A percentile compares a stretch with the other conserved stretches of the same genome.
Conservation (phyloP, 176 grass and related monocot species). For the Aegilops sharonensis region DNA sequence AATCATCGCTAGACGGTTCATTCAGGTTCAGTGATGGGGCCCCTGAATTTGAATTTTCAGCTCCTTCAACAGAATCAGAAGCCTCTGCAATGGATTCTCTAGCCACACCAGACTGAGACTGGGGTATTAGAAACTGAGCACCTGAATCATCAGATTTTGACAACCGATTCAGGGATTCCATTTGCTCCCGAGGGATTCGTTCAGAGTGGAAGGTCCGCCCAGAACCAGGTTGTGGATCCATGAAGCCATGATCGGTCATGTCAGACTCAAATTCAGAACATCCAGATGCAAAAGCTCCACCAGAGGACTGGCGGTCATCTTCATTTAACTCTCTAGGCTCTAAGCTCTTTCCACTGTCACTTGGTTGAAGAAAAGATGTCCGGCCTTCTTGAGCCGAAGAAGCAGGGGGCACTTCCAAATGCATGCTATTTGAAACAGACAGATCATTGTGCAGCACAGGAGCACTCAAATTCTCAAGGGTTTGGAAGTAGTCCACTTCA, state of each 20-base stretch:
- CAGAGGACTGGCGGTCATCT: constrained; percentile 55
- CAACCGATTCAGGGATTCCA: neutral
- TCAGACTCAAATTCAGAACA: constrained; percentile 74
- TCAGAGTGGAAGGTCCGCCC: constrained; percentile 83
- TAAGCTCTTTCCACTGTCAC: constrained; percentile 52
- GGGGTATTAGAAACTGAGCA: constrained; percentile 73
- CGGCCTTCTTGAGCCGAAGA: constrained; percentile 52
- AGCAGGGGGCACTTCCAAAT: constrained; percentile 28
- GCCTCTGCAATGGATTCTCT: constrained; percentile 63
- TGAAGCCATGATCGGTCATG: constrained; percentile 47
- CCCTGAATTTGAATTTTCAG: constrained; percentile 47
- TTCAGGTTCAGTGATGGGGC: constrained; percentile 26
- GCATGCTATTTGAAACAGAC: constrained; percentile 47
- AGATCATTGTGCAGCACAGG: constrained; percentile 24
- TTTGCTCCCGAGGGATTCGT: constrained; percentile 15
- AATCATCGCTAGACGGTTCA: constrained; percentile 45
- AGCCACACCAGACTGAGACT: constrained; percentile 47
- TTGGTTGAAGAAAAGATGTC: constrained; percentile 49
- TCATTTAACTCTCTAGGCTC: constrained; percentile 64
- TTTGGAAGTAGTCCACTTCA: constrained; percentile 52
- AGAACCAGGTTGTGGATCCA: constrained; percentile 42
- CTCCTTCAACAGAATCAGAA: constrained; percentile 44
- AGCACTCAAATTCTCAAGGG: constrained; percentile 46
- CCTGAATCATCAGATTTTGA: constrained; percentile 32
- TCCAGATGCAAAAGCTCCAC: constrained; percentile 67